phyloP scores from a whole-genome alignment of 2,329 filamentous ascomycete genomes.

The Davidsoniella neocaledoniae region DNA sequence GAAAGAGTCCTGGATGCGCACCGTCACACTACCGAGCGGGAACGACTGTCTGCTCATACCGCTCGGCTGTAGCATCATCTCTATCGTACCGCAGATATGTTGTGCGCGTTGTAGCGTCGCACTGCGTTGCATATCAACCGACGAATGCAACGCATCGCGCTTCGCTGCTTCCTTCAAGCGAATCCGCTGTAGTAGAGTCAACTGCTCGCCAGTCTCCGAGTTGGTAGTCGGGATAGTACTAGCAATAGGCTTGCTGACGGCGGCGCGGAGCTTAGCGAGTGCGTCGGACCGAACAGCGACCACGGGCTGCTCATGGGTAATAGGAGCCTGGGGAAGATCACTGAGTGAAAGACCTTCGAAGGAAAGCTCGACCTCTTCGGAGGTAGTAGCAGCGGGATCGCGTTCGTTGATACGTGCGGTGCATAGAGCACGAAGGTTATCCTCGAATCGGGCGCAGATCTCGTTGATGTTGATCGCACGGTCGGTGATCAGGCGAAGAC shows the following conservation, averaged over 20 bases:
- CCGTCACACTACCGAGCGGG: conserved; percentile 43
- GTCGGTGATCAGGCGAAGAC: conserved; percentile 24
- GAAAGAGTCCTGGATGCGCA: conserved; percentile 52
- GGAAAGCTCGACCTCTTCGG: conserved; percentile 26
- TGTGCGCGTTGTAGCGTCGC: conserved; percentile 49
- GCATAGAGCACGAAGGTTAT: conserved; percentile 33
- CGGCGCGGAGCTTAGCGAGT: conserved; percentile 9
- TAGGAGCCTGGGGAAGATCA: conserved; percentile 23
- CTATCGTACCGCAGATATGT: conserved; percentile 52
- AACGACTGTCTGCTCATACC: conserved; percentile 45
- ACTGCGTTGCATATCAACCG: conserved; percentile 40
- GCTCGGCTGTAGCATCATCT: conserved; percentile 36
- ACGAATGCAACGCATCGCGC: conserved; percentile 37
- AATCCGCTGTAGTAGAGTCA: conserved; percentile 60
- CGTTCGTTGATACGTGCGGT: conserved; percentile 18
- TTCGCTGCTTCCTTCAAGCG: conserved; percentile 50
- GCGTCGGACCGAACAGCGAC: conserved; percentile 33
- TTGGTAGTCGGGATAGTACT: conserved; percentile 18
- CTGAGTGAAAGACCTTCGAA: conserved; percentile 35
- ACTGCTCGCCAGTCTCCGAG: conserved; percentile 33
- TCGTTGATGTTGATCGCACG: conserved; percentile 30
- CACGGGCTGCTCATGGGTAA: conserved; percentile 18
- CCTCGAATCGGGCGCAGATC: conserved; percentile 37
- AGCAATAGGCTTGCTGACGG: conserved; percentile 18
- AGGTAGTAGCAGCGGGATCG: not conserved